These are phyloP conservation scores for Candida broadrunensis DNA, from an alignment of 805 yeast genomes.

Conservation along the genomic window DNA sequence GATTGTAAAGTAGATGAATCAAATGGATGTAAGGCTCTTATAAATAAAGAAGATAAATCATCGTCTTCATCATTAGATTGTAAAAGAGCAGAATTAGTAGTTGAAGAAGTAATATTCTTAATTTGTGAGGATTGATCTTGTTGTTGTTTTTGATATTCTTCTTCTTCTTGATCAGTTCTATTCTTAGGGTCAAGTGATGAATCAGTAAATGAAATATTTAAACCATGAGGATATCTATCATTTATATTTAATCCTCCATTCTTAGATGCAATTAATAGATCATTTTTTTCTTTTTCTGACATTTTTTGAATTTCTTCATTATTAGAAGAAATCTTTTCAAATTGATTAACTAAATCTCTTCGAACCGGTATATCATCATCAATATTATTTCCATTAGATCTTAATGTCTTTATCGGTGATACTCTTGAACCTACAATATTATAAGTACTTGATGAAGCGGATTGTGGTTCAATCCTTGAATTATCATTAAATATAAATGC, in stretches of 20 bases:
- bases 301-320: slow-evolving; percentile 4
- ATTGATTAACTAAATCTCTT: slow-evolving; percentile 21
- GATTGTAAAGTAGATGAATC: slow-evolving; percentile 58
- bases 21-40: slow-evolving; percentile 57
- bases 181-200: slow-evolving; percentile 14
- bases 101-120: neutral
- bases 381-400: slow-evolving; percentile 1
- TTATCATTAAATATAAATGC: slow-evolving; percentile 7
- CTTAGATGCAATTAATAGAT: slow-evolving; percentile 11
- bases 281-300: slow-evolving; percentile 16
- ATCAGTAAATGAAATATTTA: slow-evolving; percentile 20
- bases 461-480: slow-evolving; percentile 1
- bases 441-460: slow-evolving; percentile 3
- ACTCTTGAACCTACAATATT: slow-evolving; percentile 15
- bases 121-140: neutral
- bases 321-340: slow-evolving; percentile 9
- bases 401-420: slow-evolving; percentile 15
- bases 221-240: slow-evolving; percentile 16
- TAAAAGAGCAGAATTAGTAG: neutral
- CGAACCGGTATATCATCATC: slow-evolving; percentile 25
- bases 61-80: slow-evolving; percentile 25
- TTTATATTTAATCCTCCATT: slow-evolving; percentile 3
- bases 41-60: slow-evolving; percentile 51
- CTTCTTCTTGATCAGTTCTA: neutral
- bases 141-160: neutral